A percentile compares a stretch with the other conserved stretches of the same genome.
phyloP scores from a whole-genome alignment of 768 basidiomycete genomes.

The Boletus coccyginus region DNA sequence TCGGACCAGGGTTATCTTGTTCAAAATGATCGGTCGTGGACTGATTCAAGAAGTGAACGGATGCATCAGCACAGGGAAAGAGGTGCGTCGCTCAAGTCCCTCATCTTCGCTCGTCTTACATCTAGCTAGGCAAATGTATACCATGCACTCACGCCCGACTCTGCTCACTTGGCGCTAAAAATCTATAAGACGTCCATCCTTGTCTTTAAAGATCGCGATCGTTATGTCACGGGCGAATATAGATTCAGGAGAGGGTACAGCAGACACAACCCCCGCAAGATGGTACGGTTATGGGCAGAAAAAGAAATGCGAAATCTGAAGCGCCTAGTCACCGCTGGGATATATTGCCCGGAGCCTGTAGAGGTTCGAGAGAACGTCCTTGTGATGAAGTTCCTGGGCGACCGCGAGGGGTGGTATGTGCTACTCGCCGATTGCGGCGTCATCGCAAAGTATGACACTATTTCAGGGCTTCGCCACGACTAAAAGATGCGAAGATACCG shows the following conservation, averaged over 20 bases:
- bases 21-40: slow-evolving; percentile 93
- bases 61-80: slow-evolving; percentile 97
- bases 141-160: slow-evolving; percentile 65
- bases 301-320: slow-evolving; percentile 98
- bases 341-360: slow-evolving; percentile 82
- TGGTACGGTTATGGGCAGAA: slow-evolving; percentile 98
- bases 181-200: slow-evolving; percentile 99
- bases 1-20: slow-evolving; percentile 88
- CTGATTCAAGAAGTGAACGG: slow-evolving; percentile 90
- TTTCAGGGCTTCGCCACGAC: slow-evolving; percentile 82
- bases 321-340: slow-evolving; percentile 76
- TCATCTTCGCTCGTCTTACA: not conserved
- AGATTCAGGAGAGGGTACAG: slow-evolving; percentile 92
- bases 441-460: slow-evolving; percentile 1
- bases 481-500: slow-evolving; percentile 81
- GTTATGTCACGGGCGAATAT: slow-evolving; percentile 93
- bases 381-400: slow-evolving; percentile 91
- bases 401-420: slow-evolving; percentile 74
- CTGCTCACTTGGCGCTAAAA: slow-evolving; percentile 81
- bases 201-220: slow-evolving; percentile 95
- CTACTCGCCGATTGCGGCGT: slow-evolving; percentile 1
- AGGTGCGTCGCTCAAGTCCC: slow-evolving; percentile 47
- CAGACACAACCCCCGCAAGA: slow-evolving; percentile 92
- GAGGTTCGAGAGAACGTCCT: slow-evolving; percentile 97
- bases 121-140: slow-evolving; percentile 88